Percentiles rank a stretch among this genome's conserved stretches.
phyloP scores from a whole-genome alignment of 495 filamentous ascomycete species.

The Xylaria bambusicola region DNA sequence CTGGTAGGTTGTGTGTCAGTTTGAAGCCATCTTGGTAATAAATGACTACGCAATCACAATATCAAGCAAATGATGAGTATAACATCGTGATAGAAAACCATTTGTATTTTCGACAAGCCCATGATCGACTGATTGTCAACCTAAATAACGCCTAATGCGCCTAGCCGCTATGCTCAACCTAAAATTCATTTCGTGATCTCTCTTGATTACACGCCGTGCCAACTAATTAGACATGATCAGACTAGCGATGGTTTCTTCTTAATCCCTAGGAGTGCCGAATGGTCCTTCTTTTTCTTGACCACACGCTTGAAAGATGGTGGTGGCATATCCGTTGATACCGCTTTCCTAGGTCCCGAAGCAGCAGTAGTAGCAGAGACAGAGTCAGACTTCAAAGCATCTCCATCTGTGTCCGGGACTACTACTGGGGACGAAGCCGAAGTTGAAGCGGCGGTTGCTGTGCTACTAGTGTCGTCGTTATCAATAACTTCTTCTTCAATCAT shows the following conservation, averaged over 20 bases:
- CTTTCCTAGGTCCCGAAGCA: constrained; percentile 13
- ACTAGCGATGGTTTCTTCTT: constrained; percentile 76
- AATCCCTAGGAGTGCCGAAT: constrained; percentile 72
- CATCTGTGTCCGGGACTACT: constrained; percentile 19
- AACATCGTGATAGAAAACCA: neutral
- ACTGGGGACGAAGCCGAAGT: constrained; percentile 34
- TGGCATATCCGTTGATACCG: constrained; percentile 38
- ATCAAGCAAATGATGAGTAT: no score
- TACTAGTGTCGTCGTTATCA: constrained; percentile 36
- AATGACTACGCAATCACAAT: no score
- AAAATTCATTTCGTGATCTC: neutral
- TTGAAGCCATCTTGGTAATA: no score
- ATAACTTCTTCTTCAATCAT: constrained; percentile 53
- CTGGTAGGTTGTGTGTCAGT: no score
- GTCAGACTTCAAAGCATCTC: neutral
- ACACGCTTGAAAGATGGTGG: constrained; percentile 74
- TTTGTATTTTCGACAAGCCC: neutral
- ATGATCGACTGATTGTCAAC: neutral
- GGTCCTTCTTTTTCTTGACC: constrained; percentile 83
- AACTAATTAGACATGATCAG: constrained; percentile 28
- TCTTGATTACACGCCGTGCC: neutral
- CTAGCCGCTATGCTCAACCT: constrained; percentile 22
- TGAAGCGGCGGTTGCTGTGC: constrained; percentile 31
- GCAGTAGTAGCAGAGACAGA: constrained; percentile 9
- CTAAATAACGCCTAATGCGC: constrained; percentile 5